Conservation (phyloP, 2,329 filamentous ascomycete genomes). For the Fusarium liriodendri region DNA sequence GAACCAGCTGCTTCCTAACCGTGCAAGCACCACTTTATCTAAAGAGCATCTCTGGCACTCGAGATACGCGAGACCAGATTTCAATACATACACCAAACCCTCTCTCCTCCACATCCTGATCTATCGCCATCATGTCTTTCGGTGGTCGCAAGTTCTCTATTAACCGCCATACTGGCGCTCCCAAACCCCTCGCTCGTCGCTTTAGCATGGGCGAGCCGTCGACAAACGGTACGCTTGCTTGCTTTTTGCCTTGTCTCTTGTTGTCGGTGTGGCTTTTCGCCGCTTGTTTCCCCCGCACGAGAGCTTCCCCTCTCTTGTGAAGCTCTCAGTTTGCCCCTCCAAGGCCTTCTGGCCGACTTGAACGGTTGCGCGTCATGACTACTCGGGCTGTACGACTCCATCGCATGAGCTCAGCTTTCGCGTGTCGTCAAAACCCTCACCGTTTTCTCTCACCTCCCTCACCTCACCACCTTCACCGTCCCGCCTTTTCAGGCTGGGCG, state of each 20-base stretch:
- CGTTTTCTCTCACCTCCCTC: slow-evolving; percentile 32
- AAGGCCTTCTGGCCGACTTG: background rate
- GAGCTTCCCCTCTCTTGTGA: background rate
- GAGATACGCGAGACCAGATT: slow-evolving; percentile 27
- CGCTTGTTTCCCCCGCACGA: background rate
- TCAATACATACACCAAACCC: slow-evolving; percentile 7
- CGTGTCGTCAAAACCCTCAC: slow-evolving; percentile 20
- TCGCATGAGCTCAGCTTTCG: background rate
- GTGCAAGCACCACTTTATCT: slow-evolving; percentile 10
- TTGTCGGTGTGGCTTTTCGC: slow-evolving; percentile 1
- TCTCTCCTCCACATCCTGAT: background rate
- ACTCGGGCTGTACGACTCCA: background rate
- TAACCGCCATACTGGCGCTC: slow-evolving; percentile 73
- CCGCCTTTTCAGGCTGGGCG: slow-evolving; percentile 30
- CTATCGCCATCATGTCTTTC: slow-evolving; percentile 56
- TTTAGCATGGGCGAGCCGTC: slow-evolving; percentile 71
- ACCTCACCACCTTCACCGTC: slow-evolving; percentile 26
- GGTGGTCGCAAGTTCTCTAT: slow-evolving; percentile 73
- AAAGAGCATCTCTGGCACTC: slow-evolving; percentile 10
- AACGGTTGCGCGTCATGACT: background rate
- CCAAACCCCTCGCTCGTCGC: slow-evolving; percentile 63
- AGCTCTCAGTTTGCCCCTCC: background rate
- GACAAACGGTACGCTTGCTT: slow-evolving; percentile 60
- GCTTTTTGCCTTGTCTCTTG: slow-evolving; percentile 16
- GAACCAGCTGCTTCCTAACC: slow-evolving; percentile 20